These are phyloP conservation scores for Paraphaeosphaeria minitans DNA, from an alignment of 2,329 filamentous ascomycete genomes.

Conservation along the genomic window DNA sequence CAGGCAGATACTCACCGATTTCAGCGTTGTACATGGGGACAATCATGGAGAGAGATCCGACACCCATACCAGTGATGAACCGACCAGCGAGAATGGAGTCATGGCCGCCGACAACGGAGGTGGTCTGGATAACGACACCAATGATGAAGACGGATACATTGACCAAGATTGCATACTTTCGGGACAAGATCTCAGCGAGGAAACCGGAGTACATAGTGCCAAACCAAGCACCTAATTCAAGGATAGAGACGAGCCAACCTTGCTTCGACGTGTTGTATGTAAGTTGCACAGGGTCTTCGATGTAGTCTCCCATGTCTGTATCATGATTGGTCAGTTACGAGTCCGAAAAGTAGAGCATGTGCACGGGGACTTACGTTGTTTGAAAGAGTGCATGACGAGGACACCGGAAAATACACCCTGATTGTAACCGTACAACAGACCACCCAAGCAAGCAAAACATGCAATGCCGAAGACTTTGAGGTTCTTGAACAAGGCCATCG, in stretches of 20 bases:
- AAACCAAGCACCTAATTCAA: slow-evolving; percentile 79
- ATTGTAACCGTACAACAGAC: slow-evolving; percentile 71
- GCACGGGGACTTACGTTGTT: slow-evolving; percentile 37
- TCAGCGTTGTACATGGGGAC: slow-evolving; percentile 59
- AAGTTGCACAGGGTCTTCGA: slow-evolving; percentile 30
- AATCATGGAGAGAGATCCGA: slow-evolving; percentile 71
- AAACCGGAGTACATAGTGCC: slow-evolving; percentile 72
- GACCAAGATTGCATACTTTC: slow-evolving; percentile 72
- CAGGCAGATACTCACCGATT: slow-evolving; percentile 20
- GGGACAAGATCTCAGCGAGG: slow-evolving; percentile 70
- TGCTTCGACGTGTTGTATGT: slow-evolving; percentile 48
- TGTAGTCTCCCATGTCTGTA: slow-evolving; percentile 51
- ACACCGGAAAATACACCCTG: slow-evolving; percentile 79
- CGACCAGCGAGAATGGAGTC: slow-evolving; percentile 70
- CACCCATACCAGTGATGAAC: slow-evolving; percentile 74
- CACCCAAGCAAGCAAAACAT: slow-evolving; percentile 59
- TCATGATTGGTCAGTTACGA: background rate
- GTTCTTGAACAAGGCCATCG: slow-evolving; percentile 58
- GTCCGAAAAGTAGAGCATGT: background rate
- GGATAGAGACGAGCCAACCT: slow-evolving; percentile 63
- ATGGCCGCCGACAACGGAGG: slow-evolving; percentile 62
- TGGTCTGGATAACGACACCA: slow-evolving; percentile 71
- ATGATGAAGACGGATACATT: slow-evolving; percentile 70
- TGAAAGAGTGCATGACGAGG: slow-evolving; percentile 56
- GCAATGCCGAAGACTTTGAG: slow-evolving; percentile 61